A percentile compares a stretch with the other conserved stretches of the same genome.
Evolutionary conservation across 1,284 basidiomycete species (phyloP).

Genomic region (Hymenochaete sp.): DNA sequence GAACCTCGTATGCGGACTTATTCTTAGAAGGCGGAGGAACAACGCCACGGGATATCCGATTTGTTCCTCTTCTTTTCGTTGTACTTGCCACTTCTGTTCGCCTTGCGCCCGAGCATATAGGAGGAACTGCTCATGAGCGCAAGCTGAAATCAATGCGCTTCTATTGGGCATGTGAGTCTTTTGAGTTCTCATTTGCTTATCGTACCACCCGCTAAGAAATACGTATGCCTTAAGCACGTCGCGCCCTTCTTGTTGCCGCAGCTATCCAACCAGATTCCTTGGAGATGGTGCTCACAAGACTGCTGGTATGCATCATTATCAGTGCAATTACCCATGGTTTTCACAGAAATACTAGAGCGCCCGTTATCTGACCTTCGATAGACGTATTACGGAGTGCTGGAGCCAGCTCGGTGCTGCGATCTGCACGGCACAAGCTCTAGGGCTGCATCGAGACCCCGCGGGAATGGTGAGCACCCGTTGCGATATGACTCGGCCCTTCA

Average conservation of each 20-base stretch:
- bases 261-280: conserved; percentile 86
- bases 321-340: conserved; percentile 9
- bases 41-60: conserved; percentile 79
- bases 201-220: conserved; percentile 3
- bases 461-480: conserved; percentile 52
- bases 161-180: conserved; percentile 84
- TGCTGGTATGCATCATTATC: conserved; percentile 53
- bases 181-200: neutral
- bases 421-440: conserved; percentile 88
- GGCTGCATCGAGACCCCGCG: conserved; percentile 86
- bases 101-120: conserved; percentile 77
- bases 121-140: conserved; percentile 65
- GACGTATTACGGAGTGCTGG: conserved; percentile 91
- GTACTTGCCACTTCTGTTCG: conserved; percentile 87
- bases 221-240: conserved; percentile 50
- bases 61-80: conserved; percentile 85
- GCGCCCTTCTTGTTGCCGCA: conserved; percentile 79
- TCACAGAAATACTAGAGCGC: conserved; percentile 52
- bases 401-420: conserved; percentile 89
- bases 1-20: conserved; percentile 72
- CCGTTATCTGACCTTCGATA: conserved; percentile 83
- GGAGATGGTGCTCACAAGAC: conserved; percentile 80
- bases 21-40: conserved; percentile 65
- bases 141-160: conserved; percentile 77
- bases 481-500: too few relatives aligned